Evolutionary conservation across 768 basidiomycete genomes (phyloP).

Genomic region (Candolleomyces aberdarensis): DNA sequence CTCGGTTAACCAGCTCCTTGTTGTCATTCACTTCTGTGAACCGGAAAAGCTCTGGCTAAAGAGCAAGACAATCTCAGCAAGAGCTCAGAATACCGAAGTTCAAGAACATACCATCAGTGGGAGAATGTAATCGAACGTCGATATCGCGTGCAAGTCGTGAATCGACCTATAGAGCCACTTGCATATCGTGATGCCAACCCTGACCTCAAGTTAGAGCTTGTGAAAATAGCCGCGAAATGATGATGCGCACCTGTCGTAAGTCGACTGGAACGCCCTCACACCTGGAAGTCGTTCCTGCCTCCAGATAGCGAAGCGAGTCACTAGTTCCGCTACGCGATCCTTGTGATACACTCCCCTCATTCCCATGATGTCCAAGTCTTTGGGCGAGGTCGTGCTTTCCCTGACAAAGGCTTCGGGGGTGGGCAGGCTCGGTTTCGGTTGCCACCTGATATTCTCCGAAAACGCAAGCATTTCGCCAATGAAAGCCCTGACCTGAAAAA

Average conservation of each 20-base stretch:
- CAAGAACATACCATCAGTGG: conserved; percentile 62
- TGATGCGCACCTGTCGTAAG: conserved; percentile 66
- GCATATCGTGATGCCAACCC: conserved; percentile 65
- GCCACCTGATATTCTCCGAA: conserved; percentile 43
- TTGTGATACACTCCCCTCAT: conserved; percentile 63
- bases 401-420: conserved; percentile 60
- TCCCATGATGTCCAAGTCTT: conserved; percentile 72
- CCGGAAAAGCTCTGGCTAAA: conserved; percentile 68
- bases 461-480: conserved; percentile 53
- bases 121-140: conserved; percentile 77
- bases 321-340: conserved; percentile 56
- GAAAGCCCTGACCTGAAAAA: conserved; percentile 43
- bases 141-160: conserved; percentile 74
- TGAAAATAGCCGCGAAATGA: not conserved
- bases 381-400: conserved; percentile 56
- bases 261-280: conserved; percentile 76
- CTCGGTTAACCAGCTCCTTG: conserved; percentile 62
- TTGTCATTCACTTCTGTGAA: conserved; percentile 81
- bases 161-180: conserved; percentile 76
- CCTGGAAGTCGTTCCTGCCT: conserved; percentile 69
- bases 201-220: conserved; percentile 19
- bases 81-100: not conserved
- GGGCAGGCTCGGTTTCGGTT: conserved; percentile 58
- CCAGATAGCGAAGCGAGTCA: conserved; percentile 65
- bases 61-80: conserved; percentile 5